phyloP scores from a whole-genome alignment of 1,284 basidiomycete genomes.

The Marasmius fiardii region DNA sequence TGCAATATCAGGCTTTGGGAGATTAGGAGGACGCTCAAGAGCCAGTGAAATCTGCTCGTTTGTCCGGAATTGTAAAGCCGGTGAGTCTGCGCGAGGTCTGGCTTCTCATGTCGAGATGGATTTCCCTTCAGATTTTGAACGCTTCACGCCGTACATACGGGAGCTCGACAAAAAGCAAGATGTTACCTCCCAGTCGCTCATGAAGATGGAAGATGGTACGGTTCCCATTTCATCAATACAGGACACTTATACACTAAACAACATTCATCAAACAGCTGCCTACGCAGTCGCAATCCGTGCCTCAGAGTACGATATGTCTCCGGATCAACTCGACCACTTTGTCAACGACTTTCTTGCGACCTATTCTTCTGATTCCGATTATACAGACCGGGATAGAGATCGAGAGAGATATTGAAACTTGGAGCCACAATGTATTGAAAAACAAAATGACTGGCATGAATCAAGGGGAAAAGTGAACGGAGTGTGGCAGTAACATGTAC shows the following conservation, averaged over 20 bases:
- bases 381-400: conserved; percentile 13
- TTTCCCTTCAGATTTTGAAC: conserved; percentile 63
- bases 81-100: conserved; percentile 35
- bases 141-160: conserved; percentile 61
- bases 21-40: conserved; percentile 66
- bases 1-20: conserved; percentile 76
- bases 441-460: conserved; percentile 9
- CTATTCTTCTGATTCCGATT: conserved; percentile 11
- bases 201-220: conserved; percentile 93
- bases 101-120: background rate
- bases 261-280: conserved; percentile 42
- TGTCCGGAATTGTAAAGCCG: conserved; percentile 77
- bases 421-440: conserved; percentile 10
- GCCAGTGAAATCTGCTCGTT: conserved; percentile 74
- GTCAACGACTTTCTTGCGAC: conserved; percentile 46
- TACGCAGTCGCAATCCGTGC: conserved; percentile 68
- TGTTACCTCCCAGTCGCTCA: conserved; percentile 81
- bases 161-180: conserved; percentile 86
- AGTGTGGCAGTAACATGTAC: too few species aligned
- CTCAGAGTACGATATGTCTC: conserved; percentile 67
- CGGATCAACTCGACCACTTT: conserved; percentile 65
- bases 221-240: conserved; percentile 3
- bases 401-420: conserved; percentile 25
- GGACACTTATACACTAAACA: background rate
- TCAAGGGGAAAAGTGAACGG: too few species aligned